Percentiles rank a stretch among this genome's conserved stretches.
These are phyloP conservation scores for Talaromyces atroroseus DNA, from an alignment of 2,329 filamentous ascomycete genomes.

Conservation along the genomic window DNA sequence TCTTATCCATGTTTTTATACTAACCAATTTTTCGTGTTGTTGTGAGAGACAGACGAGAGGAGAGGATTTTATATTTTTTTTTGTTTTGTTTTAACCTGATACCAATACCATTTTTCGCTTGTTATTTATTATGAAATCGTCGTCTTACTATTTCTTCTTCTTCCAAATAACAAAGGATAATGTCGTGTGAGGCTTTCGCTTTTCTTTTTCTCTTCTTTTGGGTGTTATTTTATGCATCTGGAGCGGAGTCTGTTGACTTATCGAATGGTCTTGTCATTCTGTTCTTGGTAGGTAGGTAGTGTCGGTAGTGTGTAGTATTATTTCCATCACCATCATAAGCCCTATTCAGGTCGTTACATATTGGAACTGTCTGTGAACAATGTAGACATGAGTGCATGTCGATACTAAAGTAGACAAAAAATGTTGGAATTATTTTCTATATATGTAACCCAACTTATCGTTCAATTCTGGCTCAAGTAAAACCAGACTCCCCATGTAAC, in stretches of 20 bases:
- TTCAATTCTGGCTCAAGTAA: neutral
- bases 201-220: neutral
- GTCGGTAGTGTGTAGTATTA: slow-evolving; percentile 8
- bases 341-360: neutral
- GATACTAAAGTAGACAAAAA: too few relatives aligned
- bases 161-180: too few relatives aligned
- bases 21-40: neutral
- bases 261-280: too few relatives aligned
- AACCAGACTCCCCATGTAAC: neutral
- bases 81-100: neutral
- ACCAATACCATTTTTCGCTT: neutral
- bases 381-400: too few relatives aligned
- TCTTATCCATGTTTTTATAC: neutral
- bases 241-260: slow-evolving; percentile 18
- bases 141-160: too few relatives aligned
- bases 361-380: too few relatives aligned
- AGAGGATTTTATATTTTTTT: neutral
- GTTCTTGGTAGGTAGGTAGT: neutral
- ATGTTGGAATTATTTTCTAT: too few relatives aligned
- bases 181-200: too few relatives aligned
- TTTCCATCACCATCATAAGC: neutral
- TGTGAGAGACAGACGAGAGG: neutral
- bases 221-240: slow-evolving; percentile 23
- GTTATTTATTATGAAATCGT: neutral
- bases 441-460: neutral